Evolutionary conservation across 192 early-diverging fungal genomes (phyloP), one percentile per base, ranked within the genome.

Genomic region (Jimgerdemannia flammicorona): DNA sequence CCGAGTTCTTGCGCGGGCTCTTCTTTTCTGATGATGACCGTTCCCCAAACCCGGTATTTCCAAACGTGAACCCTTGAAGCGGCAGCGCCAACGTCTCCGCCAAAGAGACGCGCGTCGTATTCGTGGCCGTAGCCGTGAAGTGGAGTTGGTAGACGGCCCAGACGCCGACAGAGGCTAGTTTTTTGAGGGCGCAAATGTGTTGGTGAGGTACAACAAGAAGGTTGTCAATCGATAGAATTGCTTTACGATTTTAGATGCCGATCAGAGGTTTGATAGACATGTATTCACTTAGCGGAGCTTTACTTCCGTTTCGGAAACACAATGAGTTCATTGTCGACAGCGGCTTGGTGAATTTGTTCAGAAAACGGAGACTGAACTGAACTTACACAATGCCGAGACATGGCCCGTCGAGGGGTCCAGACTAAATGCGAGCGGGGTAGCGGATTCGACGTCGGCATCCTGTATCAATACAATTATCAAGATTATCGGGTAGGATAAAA

Each of bases 331-430:
- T 29, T 29, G 29, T 29, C 29, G 29, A 29, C 29, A 29, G 29
- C 29, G 29, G 29, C 29, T 65, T 65, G 18, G 19, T 65, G 18
- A 71, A n/a, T 40, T 3, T 4, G 3, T 29, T 44, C 41, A 20
- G 19, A 1, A 43, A 14, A 43, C 54, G 44, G 43, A 11, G 8
- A 43, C 9, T 19, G 39, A 69, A 9, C 7, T 17, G 2, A n/a
- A 64, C 80, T 43, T 81, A 81, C 80, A 68, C 72, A 81, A 41
- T 70, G 76, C 76, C 3, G 80, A 81, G 14, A 81, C 71, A 40
- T 81, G 80, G 69, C 80, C 80, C n/a, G 74, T 18, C 63, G 71
- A 74, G 40, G 59, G 54, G 41, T 81, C 80, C 43, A 78, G 78
- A 0, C 77, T 72, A 43, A 81, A 81, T 44, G 74, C 77, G 14